phyloP scores from a whole-genome alignment of 2,329 filamentous ascomycete genomes.

The Sporothrix dimorphospora region DNA sequence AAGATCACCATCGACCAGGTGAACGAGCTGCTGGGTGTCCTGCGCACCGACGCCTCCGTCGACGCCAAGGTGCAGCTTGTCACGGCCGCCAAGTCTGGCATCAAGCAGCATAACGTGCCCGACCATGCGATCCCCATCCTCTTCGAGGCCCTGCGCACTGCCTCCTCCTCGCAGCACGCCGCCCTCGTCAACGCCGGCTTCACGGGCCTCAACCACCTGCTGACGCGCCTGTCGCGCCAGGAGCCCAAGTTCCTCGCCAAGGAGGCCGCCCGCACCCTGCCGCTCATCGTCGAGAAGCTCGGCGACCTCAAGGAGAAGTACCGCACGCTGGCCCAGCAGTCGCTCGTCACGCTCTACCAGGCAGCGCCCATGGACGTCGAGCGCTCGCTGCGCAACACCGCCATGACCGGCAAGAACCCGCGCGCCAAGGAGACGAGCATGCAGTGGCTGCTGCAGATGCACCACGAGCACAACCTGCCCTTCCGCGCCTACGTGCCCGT shows the following conservation, averaged over 20 bases:
- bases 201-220: conserved; percentile 82
- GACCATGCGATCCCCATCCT: conserved; percentile 71
- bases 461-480: conserved; percentile 74
- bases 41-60: conserved; percentile 59
- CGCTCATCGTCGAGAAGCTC: conserved; percentile 79
- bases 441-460: conserved; percentile 87
- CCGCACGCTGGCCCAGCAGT: conserved; percentile 71
- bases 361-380: conserved; percentile 75
- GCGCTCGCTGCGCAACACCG: conserved; percentile 74
- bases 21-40: conserved; percentile 45
- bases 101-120: conserved; percentile 90
- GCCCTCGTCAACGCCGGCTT: conserved; percentile 81
- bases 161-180: conserved; percentile 75
- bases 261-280: conserved; percentile 71
- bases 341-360: conserved; percentile 76
- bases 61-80: conserved; percentile 67
- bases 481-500: conserved; percentile 83
- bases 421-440: conserved; percentile 83
- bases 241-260: conserved; percentile 73
- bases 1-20: conserved; percentile 46
- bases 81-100: conserved; percentile 77
- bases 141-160: conserved; percentile 79
- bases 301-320: conserved; percentile 88
- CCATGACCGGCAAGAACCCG: conserved; percentile 78
- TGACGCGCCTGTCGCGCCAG: conserved; percentile 84